Conservation (phyloP, 2,329 filamentous ascomycete genomes). For the Thielaviopsis euricoi region DNA sequence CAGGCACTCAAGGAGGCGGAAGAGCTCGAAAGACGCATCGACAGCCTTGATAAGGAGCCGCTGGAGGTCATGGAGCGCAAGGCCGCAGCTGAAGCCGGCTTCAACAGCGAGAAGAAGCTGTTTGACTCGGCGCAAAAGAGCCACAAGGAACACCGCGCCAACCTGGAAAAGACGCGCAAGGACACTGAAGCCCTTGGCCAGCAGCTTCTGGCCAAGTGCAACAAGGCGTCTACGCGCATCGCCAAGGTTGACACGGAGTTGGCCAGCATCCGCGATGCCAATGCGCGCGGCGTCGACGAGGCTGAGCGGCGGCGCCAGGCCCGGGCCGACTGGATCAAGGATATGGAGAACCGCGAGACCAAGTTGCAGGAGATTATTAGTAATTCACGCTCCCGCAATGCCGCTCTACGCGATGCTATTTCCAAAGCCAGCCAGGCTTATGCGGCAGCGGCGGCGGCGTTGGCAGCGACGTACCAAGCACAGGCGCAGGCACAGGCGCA, state of each 20-base stretch:
- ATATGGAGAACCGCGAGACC: slow-evolving; percentile 28
- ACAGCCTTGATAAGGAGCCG: slow-evolving; percentile 45
- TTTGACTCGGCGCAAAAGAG: slow-evolving; percentile 40
- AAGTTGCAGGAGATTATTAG: slow-evolving; percentile 25
- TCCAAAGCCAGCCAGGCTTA: slow-evolving; percentile 22
- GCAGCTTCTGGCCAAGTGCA: slow-evolving; percentile 48
- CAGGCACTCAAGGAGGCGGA: slow-evolving; percentile 42
- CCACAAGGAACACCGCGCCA: slow-evolving; percentile 41
- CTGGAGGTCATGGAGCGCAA: slow-evolving; percentile 43
- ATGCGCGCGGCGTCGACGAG: slow-evolving; percentile 46
- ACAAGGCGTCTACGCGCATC: slow-evolving; percentile 56
- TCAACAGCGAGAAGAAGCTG: slow-evolving; percentile 38
- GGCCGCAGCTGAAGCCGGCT: slow-evolving; percentile 34
- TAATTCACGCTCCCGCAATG: slow-evolving; percentile 20
- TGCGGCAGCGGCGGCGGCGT: slow-evolving; percentile 3
- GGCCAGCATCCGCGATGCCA: slow-evolving; percentile 52
- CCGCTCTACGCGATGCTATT: slow-evolving; percentile 25
- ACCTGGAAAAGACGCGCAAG: slow-evolving; percentile 46
- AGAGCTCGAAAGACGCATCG: slow-evolving; percentile 24
- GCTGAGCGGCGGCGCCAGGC: slow-evolving; percentile 42
- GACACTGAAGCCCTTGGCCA: slow-evolving; percentile 47
- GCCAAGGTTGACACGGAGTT: slow-evolving; percentile 58
- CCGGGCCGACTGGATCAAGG: slow-evolving; percentile 29
- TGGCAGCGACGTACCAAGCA: background rate
- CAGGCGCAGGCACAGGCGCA: background rate